Evolutionary conservation across 257 asterid species (phyloP), one percentile per base, ranked within the genome.

Genomic region (Cordia subcordata): DNA sequence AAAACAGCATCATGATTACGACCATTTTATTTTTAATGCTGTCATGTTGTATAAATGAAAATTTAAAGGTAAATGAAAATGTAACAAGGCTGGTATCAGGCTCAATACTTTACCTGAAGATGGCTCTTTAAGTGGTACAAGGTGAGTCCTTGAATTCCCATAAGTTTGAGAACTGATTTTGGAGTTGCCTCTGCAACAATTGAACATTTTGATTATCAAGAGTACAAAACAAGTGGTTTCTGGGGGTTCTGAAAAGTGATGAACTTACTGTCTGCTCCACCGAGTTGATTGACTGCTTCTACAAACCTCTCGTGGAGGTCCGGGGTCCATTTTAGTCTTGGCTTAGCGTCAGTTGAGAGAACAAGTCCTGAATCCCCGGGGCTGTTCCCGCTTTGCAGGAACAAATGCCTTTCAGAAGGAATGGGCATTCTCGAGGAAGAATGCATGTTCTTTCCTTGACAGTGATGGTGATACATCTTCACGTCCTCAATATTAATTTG

Each of bases 341-440:
- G 99, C 81, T 93, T 93, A 56, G 99, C 96, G 83, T 93, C 99
- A 13, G 92, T 89, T 15, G 99, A 93, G n/a, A 86, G 89, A 20
- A 93, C 92, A 58, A 89, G 99, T 42, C 96, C 95, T 18, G 96
- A 85, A 59, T 89, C 95, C 75, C 81, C 90, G 13, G 77, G 67
- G 63, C 79, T 71, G 55, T 78, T 88, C 59, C 67, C 80, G 17
- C 87, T 84, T 78, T 84, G 96, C 64, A 82, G 79, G 68, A 84
- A 82, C 80, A 89, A 63, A 74, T 80, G 82, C 73, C 90, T 83
- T 65, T 89, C 96, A 18, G 81, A 79, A 60, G 71, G 84, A 57
- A 73, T 61, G 59, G 94, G 66, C 85, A 81, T 77, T 68, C 90
- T 84, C n/a, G 85, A 63, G 17, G 95, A 75, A 58, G 88, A 59